These are phyloP conservation scores for Cladosporium sp. DNA, from an alignment of 2,329 filamentous ascomycete species.

Conservation along the genomic window DNA sequence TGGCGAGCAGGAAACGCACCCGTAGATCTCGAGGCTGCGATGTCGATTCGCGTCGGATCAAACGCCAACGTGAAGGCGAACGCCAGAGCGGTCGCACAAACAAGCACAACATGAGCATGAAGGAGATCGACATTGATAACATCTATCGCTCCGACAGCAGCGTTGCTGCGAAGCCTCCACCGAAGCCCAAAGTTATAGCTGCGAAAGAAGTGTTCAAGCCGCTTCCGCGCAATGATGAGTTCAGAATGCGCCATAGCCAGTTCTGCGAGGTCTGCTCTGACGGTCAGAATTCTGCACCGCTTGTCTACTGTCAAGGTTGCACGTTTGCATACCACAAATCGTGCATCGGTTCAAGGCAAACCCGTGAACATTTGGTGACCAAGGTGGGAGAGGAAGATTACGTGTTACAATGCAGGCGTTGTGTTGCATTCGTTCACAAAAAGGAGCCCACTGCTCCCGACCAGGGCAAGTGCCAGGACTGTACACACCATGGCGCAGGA, in stretches of 20 bases:
- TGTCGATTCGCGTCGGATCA: constrained; percentile 17
- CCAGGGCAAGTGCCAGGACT: constrained; percentile 71
- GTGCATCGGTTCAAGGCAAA: constrained; percentile 74
- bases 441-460: constrained; percentile 72
- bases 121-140: constrained; percentile 61
- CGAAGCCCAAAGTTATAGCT: constrained; percentile 59
- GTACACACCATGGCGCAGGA: constrained; percentile 65
- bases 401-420: constrained; percentile 86
- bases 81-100: constrained; percentile 51
- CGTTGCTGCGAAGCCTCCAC: constrained; percentile 34
- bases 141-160: constrained; percentile 51
- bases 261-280: constrained; percentile 73
- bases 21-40: constrained; percentile 3
- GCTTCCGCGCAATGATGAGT: constrained; percentile 63
- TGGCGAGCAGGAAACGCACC: constrained; percentile 42
- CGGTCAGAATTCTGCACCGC: constrained; percentile 62
- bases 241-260: constrained; percentile 68
- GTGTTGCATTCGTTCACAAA: constrained; percentile 67
- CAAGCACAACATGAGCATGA: constrained; percentile 50
- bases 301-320: constrained; percentile 92
- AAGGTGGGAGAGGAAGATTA: constrained; percentile 78
- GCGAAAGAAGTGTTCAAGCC: constrained; percentile 72
- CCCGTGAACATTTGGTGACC: constrained; percentile 83
- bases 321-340: constrained; percentile 77
- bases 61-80: constrained; percentile 31